phyloP scores from a whole-genome alignment of 768 basidiomycete species.

The Hygrophorus russula region DNA sequence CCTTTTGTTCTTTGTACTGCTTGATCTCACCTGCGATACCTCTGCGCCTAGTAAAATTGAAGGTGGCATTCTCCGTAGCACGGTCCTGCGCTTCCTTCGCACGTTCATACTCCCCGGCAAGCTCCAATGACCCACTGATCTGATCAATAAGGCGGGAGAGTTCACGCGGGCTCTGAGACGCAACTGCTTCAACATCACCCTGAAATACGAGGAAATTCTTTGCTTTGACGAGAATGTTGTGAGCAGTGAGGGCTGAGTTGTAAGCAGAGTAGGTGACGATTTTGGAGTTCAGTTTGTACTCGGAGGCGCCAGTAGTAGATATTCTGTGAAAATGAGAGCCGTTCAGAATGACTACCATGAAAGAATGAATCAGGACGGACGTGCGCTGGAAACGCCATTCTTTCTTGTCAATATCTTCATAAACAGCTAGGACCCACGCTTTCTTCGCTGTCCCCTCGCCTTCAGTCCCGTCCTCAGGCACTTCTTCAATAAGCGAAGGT shows the following conservation, averaged over 20 bases:
- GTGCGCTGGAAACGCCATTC: slow-evolving; percentile 90
- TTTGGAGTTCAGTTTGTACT: slow-evolving; percentile 79
- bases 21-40: slow-evolving; percentile 93
- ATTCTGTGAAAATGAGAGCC: slow-evolving; percentile 42
- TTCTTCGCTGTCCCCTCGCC: slow-evolving; percentile 83
- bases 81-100: slow-evolving; percentile 81
- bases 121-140: slow-evolving; percentile 88
- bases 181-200: slow-evolving; percentile 96
- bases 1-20: slow-evolving; percentile 95
- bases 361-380: slow-evolving; percentile 36
- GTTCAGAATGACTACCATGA: not conserved
- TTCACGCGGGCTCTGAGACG: slow-evolving; percentile 86
- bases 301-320: slow-evolving; percentile 76
- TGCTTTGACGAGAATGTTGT: slow-evolving; percentile 96
- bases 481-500: slow-evolving; percentile 14
- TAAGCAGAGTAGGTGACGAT: slow-evolving; percentile 82
- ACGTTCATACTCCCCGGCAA: slow-evolving; percentile 79
- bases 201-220: slow-evolving; percentile 99
- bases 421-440: slow-evolving; percentile 94
- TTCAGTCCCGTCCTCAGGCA: slow-evolving; percentile 44
- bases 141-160: slow-evolving; percentile 88
- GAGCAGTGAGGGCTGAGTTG: slow-evolving; percentile 74
- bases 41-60: slow-evolving; percentile 89
- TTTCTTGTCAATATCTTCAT: slow-evolving; percentile 61
- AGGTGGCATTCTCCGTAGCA: slow-evolving; percentile 89